A percentile compares a stretch with the other conserved stretches of the same genome.
Conservation (phyloP, 2,329 filamentous ascomycete genomes). For the Sporothrix inflata region DNA sequence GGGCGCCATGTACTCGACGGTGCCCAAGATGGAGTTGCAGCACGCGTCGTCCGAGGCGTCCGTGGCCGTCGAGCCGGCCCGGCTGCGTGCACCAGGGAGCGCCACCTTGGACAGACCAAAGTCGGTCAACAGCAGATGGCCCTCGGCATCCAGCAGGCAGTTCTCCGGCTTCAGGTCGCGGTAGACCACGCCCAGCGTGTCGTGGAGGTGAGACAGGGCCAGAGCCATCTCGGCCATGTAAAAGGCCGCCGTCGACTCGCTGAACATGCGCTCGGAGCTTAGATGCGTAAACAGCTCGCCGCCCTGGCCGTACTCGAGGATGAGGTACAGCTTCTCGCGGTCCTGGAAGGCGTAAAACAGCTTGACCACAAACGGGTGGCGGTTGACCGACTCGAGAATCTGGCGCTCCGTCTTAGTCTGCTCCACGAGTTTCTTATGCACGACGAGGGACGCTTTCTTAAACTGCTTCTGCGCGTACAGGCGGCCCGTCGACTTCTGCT, state of each 20-base stretch:
- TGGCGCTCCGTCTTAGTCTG: conserved; percentile 96
- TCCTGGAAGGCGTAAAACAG: conserved; percentile 98
- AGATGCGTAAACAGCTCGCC: conserved; percentile 97
- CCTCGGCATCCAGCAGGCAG: conserved; percentile 87
- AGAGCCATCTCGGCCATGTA: conserved; percentile 99
- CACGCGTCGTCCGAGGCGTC: conserved; percentile 54
- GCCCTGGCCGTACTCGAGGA: conserved; percentile 95
- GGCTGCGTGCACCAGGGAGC: conserved; percentile 45
- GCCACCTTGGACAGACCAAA: conserved; percentile 97
- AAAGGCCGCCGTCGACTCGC: conserved; percentile 85
- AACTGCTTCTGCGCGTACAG: conserved; percentile 98
- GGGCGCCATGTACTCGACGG: conserved; percentile 98
- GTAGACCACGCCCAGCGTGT: conserved; percentile 91
- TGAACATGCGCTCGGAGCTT: conserved; percentile 91
- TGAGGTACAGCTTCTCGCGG: conserved; percentile 94
- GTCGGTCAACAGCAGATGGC: conserved; percentile 91
- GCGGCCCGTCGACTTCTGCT: conserved; percentile 82
- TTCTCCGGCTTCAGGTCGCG: conserved; percentile 98
- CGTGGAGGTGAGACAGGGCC: conserved; percentile 89
- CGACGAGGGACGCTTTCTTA: conserved; percentile 91
- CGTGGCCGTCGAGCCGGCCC: conserved; percentile 49
- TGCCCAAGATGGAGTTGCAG: conserved; percentile 92
- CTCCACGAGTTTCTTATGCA: conserved; percentile 94
- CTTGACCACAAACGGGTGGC: conserved; percentile 97
- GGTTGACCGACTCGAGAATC: conserved; percentile 93